phyloP scores from a whole-genome alignment of 495 filamentous ascomycete genomes.

The Saxispiralis lemnorum region DNA sequence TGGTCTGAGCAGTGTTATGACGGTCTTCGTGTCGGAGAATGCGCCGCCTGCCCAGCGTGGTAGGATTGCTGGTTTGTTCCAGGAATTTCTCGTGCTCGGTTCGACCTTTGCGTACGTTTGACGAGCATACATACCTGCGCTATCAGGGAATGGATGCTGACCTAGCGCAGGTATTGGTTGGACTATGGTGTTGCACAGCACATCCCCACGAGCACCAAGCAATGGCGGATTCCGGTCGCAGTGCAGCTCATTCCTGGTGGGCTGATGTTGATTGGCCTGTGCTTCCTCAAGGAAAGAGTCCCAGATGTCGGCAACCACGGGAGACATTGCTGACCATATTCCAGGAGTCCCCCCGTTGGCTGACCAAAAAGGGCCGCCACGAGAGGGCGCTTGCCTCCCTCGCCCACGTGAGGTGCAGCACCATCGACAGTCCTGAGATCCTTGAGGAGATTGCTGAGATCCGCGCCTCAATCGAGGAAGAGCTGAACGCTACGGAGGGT shows the following conservation, averaged over 20 bases:
- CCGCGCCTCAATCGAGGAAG: slow-evolving; percentile 10
- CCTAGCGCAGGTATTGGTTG: not conserved
- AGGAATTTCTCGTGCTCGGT: slow-evolving; percentile 4
- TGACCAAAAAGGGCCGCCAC: slow-evolving; percentile 4
- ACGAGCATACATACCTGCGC: not conserved
- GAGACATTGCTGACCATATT: not conserved
- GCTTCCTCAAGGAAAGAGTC: slow-evolving; percentile 4
- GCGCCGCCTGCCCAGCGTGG: slow-evolving; percentile 4
- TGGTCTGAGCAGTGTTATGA: slow-evolving; percentile 4
- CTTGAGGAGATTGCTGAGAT: slow-evolving; percentile 10
- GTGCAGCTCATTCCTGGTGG: slow-evolving; percentile 13
- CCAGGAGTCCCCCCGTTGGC: slow-evolving; percentile 2
- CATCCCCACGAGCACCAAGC: slow-evolving; percentile 1
- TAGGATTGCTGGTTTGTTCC: slow-evolving; percentile 7
- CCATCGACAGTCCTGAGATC: slow-evolving; percentile 5
- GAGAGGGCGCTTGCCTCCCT: not conserved
- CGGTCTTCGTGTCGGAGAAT: slow-evolving; percentile 11
- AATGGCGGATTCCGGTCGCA: slow-evolving; percentile 11
- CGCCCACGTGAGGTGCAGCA: not conserved
- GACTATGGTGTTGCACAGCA: slow-evolving; percentile 7
- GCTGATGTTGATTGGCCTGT: slow-evolving; percentile 8
- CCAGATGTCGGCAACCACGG: not conserved
- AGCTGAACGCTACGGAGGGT: slow-evolving; percentile 6
- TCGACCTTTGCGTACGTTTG: slow-evolving; percentile 3
- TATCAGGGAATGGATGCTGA: not conserved